Evolutionary conservation across 202 grass and related monocot genomes (phyloP).

Genomic region (Zoysia matrella): DNA sequence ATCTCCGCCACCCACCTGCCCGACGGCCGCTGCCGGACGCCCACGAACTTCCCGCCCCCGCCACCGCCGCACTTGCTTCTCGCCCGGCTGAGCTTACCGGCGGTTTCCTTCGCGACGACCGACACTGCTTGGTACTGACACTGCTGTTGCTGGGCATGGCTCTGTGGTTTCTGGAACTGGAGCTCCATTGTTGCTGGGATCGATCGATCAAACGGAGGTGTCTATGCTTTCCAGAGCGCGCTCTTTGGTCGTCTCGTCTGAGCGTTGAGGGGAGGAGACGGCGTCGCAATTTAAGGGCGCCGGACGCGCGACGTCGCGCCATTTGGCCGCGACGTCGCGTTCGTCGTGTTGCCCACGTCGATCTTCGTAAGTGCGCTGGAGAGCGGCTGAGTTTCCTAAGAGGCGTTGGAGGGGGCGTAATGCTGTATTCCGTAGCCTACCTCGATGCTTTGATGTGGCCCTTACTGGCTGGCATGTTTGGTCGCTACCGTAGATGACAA

Average conservation of each 20-base stretch:
- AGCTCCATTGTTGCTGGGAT: conserved; percentile 61
- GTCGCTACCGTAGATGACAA: conserved; percentile 31
- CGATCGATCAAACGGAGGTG: not conserved
- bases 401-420: conserved; percentile 28
- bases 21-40: conserved; percentile 73
- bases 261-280: conserved; percentile 27
- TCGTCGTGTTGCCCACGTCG: conserved; percentile 50
- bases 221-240: not conserved
- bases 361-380: conserved; percentile 36
- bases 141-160: conserved; percentile 48
- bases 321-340: no score
- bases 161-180: conserved; percentile 64
- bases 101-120: conserved; percentile 5
- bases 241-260: conserved; percentile 13
- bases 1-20: conserved; percentile 95
- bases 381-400: conserved; percentile 62
- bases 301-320: not conserved
- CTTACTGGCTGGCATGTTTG: conserved; percentile 60
- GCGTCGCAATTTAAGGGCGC: conserved; percentile 48
- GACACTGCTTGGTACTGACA: conserved; percentile 39
- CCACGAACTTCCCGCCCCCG: conserved; percentile 62
- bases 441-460: conserved; percentile 62
- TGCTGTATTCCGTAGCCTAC: conserved; percentile 26
- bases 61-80: conserved; percentile 40
- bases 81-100: conserved; percentile 30